Conservation (phyloP, 352 stramenopile genomes). For the Phytophthora meadii region DNA sequence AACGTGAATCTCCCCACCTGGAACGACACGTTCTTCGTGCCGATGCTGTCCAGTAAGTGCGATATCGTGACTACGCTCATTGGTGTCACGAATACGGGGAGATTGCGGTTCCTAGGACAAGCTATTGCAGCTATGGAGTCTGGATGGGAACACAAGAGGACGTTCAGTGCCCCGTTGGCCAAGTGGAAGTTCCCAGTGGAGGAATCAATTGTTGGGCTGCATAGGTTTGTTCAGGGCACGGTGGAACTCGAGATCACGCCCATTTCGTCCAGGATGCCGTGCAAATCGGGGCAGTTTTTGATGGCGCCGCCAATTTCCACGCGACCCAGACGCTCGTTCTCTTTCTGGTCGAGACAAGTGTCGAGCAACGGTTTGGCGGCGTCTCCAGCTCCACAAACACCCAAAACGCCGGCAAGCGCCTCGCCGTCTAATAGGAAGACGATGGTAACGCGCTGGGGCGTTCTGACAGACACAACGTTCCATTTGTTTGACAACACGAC, state of each 20-base stretch:
- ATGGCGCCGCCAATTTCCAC: slow-evolving; percentile 58
- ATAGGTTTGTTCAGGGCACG: slow-evolving; percentile 69
- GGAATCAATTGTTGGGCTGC: slow-evolving; percentile 66
- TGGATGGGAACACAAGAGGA: slow-evolving; percentile 64
- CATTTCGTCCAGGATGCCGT: slow-evolving; percentile 64
- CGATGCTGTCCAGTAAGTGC: slow-evolving; percentile 83
- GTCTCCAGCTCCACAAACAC: slow-evolving; percentile 50
- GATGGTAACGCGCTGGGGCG: slow-evolving; percentile 75
- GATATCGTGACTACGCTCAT: slow-evolving; percentile 83
- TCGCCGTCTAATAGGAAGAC: slow-evolving; percentile 54
- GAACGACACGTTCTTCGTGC: slow-evolving; percentile 76
- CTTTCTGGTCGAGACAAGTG: slow-evolving; percentile 69
- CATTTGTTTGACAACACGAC: slow-evolving; percentile 83
- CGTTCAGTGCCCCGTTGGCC: slow-evolving; percentile 49
- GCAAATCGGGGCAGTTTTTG: slow-evolving; percentile 81
- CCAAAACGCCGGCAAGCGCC: slow-evolving; percentile 48
- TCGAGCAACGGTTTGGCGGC: slow-evolving; percentile 43
- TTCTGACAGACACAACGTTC: slow-evolving; percentile 83
- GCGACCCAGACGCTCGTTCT: slow-evolving; percentile 53
- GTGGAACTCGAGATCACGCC: slow-evolving; percentile 68
- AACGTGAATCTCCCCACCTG: slow-evolving; percentile 69
- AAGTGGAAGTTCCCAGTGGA: slow-evolving; percentile 88
- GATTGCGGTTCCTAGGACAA: slow-evolving; percentile 74
- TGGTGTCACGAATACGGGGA: slow-evolving; percentile 61
- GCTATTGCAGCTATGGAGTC: slow-evolving; percentile 61